Conservation (phyloP, 768 basidiomycete species). For the Suillus weaverae region DNA sequence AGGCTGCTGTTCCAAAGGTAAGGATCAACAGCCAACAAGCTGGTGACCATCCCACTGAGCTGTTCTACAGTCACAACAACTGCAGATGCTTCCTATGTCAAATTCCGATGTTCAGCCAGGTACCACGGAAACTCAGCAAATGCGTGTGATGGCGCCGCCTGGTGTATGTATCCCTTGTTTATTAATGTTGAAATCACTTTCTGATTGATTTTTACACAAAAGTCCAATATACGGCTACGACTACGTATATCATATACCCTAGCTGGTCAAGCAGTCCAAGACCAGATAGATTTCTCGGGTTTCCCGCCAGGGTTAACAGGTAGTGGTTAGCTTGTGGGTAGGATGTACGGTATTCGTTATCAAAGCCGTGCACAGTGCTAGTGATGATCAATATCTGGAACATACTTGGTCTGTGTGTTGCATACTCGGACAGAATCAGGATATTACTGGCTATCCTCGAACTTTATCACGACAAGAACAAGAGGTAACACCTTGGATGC, state of each 20-base stretch:
- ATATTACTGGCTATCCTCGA: too few species aligned
- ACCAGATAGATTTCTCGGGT: slow-evolving; percentile 92
- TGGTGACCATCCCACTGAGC: not conserved
- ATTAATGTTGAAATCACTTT: slow-evolving; percentile 11
- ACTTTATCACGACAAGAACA: not conserved
- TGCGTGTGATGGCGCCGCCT: slow-evolving; percentile 85
- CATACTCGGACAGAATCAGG: not conserved
- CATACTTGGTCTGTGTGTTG: not conserved
- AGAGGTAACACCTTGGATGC: not conserved
- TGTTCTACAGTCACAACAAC: slow-evolving; percentile 80
- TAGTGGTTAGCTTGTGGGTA: slow-evolving; percentile 17
- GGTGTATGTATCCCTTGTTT: slow-evolving; percentile 57
- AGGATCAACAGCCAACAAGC: slow-evolving; percentile 11
- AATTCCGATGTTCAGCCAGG: slow-evolving; percentile 78
- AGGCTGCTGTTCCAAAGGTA: slow-evolving; percentile 97
- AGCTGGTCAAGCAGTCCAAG: slow-evolving; percentile 71
- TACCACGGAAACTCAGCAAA: slow-evolving; percentile 87
- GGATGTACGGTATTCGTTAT: slow-evolving; percentile 22
- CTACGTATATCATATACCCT: slow-evolving; percentile 80
- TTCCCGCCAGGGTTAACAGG: slow-evolving; percentile 79
- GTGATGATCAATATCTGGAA: not conserved
- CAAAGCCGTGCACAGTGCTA: slow-evolving; percentile 13
- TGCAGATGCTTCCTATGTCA: slow-evolving; percentile 98
- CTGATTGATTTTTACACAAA: slow-evolving; percentile 8
- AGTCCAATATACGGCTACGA: slow-evolving; percentile 84